Evolutionary conservation across 768 basidiomycete genomes (phyloP).

Genomic region (Tylopilus cervinicoccineus): DNA sequence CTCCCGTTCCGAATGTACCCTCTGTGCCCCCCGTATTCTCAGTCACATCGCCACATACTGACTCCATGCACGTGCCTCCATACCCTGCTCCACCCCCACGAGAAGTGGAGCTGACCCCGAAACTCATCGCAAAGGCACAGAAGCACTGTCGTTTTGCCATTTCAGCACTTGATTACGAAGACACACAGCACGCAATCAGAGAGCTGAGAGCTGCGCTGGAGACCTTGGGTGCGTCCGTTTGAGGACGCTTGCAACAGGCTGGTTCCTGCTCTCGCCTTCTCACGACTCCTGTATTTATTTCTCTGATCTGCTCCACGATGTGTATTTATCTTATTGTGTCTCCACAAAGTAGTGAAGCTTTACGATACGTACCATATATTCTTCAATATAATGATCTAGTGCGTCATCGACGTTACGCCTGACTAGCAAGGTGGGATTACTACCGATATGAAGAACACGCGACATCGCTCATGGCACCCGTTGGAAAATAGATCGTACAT

Average conservation of each 20-base stretch:
- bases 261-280: conserved; percentile 2
- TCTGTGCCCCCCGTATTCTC: conserved; percentile 3
- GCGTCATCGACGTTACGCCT: neutral
- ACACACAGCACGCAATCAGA: conserved; percentile 77
- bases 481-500: conserved; percentile 11
- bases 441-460: neutral
- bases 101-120: conserved; percentile 53
- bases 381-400: conserved; percentile 3
- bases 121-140: conserved; percentile 70
- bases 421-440: neutral
- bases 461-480: neutral
- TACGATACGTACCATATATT: conserved; percentile 2
- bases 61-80: conserved; percentile 11
- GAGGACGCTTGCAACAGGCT: neutral
- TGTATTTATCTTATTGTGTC: neutral
- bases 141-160: conserved; percentile 93
- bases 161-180: conserved; percentile 94
- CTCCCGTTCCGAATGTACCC: conserved; percentile 13
- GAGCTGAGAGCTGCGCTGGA: conserved; percentile 77
- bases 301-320: neutral
- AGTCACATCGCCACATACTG: neutral
- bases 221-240: conserved; percentile 50
- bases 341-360: no score
- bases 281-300: conserved; percentile 6
- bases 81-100: conserved; percentile 21